Base-by-base conservation (phyloP, 257 asterid genomes). In the Fraxinus quadrangulata region DNA sequence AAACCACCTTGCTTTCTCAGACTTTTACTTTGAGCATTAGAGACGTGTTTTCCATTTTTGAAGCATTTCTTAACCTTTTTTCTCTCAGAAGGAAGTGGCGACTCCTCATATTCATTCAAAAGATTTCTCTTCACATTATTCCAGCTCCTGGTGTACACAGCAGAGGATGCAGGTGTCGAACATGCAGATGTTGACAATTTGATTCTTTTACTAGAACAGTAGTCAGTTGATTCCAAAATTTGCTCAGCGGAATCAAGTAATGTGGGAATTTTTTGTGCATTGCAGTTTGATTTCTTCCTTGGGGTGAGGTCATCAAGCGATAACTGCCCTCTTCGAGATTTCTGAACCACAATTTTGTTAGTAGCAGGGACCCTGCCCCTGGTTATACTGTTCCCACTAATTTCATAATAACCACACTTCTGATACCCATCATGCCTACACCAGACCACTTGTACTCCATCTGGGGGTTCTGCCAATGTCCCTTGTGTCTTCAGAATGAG, bases 351-450 rank as follows among this genome's bases (percentile, higher is more conserved):
- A 77, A 37, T 82, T 77, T 86, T 85, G 77, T 69, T 83, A 79
- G 66, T 73, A 61, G 75, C 69, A 72, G 86, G 75, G 37, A 74
- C 75, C 75, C 79, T 82, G 73, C 84, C 86, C 77, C 72, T 74
- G 74, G 80, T 73, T 67, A 77, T 31, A 84, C 80, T 81, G 79
- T 87, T 90, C 16, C 84, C 78, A 45, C 81, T 79, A 77, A 88
- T 78, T 83, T 96, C 99, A 81, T 93, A 92, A 82, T 96, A 93
- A 75, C 98, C 97, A 88, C 98, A 88, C 83, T 83, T 93, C 70
- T 83, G 91, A 67, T 78, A 84, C 74, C 88, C 90, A 84, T 91
- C 92, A 82, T 88, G 93, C 80, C 78, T 77, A 79, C 97, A 92
- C 99, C 98, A 93, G 78, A 83, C 78, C 74, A 89, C 90, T 73